Evolutionary conservation across 371 early-diverging fungal species (phyloP), one percentile per base, ranked within the genome.

Genomic region (Circinella umbellata): DNA sequence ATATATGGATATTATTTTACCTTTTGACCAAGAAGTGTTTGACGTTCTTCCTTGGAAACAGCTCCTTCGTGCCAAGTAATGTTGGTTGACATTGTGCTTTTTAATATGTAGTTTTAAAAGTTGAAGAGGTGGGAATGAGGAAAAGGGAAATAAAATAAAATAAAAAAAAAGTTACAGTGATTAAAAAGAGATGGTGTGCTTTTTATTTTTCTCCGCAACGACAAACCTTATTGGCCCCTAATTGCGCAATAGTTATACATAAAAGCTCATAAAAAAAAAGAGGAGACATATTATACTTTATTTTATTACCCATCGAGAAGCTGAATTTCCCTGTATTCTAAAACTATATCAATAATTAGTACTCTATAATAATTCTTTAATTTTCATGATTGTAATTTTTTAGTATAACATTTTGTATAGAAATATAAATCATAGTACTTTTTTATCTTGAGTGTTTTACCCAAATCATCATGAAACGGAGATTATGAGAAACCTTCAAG

Each of bases 11-110:
- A 27, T 27, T 27, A 27, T 11, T 42, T 18, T 76, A 80, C 92
- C 88, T 91, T 93, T 75, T 94, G 94, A 51, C 85, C 83, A 57
- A 93, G 83, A 39, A 93, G 85, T 20, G 68, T 67, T 65, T 91
- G 89, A 48, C 97, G 91, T 79, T 95, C 95, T 14, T 82, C 74
- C 59, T 91, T 84, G 38, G 93, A 80, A 71, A 96, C 89, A 65
- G 87, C 76, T 67, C 94, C 95, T 14, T 88, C 86, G 74, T 96
- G 95, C 95, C 95, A 96, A 55, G 93, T 94, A 79, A 96, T 95
- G 87, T 96, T 96, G 57, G 94, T 92, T 70, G 92, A 73, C 86
- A 80, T 86, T 68, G 42, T 74, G 42, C 3, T 6, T 42, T 42
- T 9, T 42, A 39, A 42, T 9, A 42, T 27, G 27, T 27, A 2